phyloP scores from a whole-genome alignment of 305 asterid genomes.

The Solanum aculeatissimum region DNA sequence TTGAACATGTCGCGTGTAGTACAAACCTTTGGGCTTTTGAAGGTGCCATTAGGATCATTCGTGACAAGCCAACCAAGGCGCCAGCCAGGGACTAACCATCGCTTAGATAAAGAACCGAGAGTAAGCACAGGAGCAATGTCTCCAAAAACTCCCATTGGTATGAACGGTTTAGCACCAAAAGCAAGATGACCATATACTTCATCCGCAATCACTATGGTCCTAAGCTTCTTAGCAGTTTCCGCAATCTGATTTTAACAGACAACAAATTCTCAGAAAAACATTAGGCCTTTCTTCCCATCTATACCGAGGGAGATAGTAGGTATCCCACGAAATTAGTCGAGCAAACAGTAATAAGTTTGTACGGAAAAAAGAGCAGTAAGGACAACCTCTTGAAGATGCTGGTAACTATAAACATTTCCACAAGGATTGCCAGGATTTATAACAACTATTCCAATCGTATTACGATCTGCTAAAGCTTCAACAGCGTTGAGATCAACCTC shows the following conservation, averaged over 20 bases:
- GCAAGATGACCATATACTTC: slow-evolving; percentile 75
- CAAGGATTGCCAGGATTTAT: slow-evolving; percentile 92
- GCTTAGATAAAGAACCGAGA: slow-evolving; percentile 74
- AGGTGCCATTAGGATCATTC: slow-evolving; percentile 48
- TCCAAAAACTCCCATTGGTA: slow-evolving; percentile 65
- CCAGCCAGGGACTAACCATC: slow-evolving; percentile 92
- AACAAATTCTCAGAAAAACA: not conserved
- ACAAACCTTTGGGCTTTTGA: slow-evolving; percentile 50
- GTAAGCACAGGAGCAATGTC: slow-evolving; percentile 48
- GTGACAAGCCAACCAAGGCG: slow-evolving; percentile 77
- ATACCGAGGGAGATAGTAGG: not conserved
- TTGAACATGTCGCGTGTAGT: not conserved
- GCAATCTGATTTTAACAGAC: slow-evolving; percentile 27
- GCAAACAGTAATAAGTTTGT: not conserved
- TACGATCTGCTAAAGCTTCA: slow-evolving; percentile 48
- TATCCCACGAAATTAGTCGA: not conserved
- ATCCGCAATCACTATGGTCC: slow-evolving; percentile 48
- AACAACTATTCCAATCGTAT: slow-evolving; percentile 62
- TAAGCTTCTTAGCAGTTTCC: slow-evolving; percentile 46
- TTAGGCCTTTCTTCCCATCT: not conserved
- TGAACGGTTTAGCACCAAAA: slow-evolving; percentile 55
- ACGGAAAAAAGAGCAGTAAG: not conserved
- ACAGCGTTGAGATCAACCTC: slow-evolving; percentile 65
- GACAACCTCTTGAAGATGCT: slow-evolving; percentile 51
- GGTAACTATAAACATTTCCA: slow-evolving; percentile 63